Evolutionary conservation across 2,329 filamentous ascomycete genomes (phyloP), one percentile per base, ranked within the genome.

Genomic region (Emydomyces testavorans): DNA sequence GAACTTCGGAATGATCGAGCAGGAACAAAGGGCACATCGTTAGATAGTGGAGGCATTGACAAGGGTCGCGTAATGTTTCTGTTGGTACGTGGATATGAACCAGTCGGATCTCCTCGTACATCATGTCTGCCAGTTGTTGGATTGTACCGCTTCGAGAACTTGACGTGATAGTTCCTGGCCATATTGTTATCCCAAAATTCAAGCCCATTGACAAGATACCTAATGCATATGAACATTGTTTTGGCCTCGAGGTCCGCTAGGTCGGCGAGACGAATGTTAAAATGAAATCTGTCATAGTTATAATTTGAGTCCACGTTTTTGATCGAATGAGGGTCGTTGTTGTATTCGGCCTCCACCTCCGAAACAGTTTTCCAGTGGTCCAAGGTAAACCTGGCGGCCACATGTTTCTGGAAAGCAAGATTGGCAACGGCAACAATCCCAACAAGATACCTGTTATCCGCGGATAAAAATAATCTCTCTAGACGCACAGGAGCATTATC

Each of bases 321-420:
- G 56, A 78, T 78, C 23, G 79, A 78, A 36, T 80, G 78, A 38
- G 90, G 77, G 66, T 92, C 85, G 52, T 85, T 78, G 62, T 81
- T 82, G 69, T 79, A 98, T 58, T 95, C 88, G n/a, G 86, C 90
- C 31, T 76, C 75, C 1, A 96, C 84, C 63, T 98, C 92, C 0
- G 92, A 98, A 0, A 89, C 93, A 0, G 92, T 98, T 74, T 94
- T 94, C 92, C 92, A 98, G 69, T 94, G 92, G 65, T 98, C 92
- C 39, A 95, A 76, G 0, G 92, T 98, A 65, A 98, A 98, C 43
- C 92, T 80, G 64, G 87, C 90, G n/a, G 83, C 80, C 46, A 98
- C 86, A 4, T 74, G 66, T 68, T 98, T 98, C 46, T 89, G 78
- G 68, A 94, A 98, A 0, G 88, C 79, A 36, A 96, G 67, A 65